These are phyloP conservation scores for Globisporangium cystogenes DNA, from an alignment of 352 stramenopile genomes.

Conservation along the genomic window DNA sequence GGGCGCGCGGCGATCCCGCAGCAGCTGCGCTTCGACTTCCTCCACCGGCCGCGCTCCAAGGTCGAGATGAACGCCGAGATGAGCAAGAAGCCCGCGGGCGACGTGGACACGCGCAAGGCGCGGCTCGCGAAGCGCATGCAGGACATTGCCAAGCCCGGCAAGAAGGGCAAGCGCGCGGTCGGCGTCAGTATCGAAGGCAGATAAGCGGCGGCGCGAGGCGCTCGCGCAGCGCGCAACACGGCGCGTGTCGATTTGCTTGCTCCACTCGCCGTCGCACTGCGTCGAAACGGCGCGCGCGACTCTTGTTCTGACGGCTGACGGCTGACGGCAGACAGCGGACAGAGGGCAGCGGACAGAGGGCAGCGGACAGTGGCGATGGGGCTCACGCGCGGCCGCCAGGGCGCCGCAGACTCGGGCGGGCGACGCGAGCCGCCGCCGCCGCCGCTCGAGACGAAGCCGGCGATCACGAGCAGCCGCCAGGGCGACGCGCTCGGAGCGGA, in stretches of 20 bases:
- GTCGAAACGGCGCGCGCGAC: too few species aligned
- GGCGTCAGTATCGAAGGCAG: conserved; percentile 79
- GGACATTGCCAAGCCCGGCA: conserved; percentile 73
- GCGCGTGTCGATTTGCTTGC: background rate
- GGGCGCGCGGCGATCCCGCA: conserved; percentile 67
- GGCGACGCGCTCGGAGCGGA: background rate
- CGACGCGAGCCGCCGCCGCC: background rate
- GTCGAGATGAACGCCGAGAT: conserved; percentile 58
- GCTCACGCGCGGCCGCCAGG: background rate
- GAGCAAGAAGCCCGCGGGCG: conserved; percentile 42
- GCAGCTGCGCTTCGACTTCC: conserved; percentile 76
- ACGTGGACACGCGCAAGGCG: conserved; percentile 76
- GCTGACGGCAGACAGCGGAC: too few species aligned
- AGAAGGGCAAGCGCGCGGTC: conserved; percentile 69
- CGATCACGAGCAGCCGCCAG: too few species aligned
- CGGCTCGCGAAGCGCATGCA: conserved; percentile 85
- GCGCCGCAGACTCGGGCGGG: background rate
- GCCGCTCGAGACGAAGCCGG: background rate
- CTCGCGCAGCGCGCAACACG: background rate
- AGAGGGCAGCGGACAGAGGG: too few species aligned
- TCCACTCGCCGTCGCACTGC: too few species aligned
- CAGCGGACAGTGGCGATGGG: too few species aligned
- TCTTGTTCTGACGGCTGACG: too few species aligned
- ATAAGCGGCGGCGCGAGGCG: conserved; percentile 18
- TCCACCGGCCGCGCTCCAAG: conserved; percentile 80